Evolutionary conservation across 2,329 filamentous ascomycete species (phyloP), one percentile per base, ranked within the genome.

Genomic region (Claviceps humidiphila): DNA sequence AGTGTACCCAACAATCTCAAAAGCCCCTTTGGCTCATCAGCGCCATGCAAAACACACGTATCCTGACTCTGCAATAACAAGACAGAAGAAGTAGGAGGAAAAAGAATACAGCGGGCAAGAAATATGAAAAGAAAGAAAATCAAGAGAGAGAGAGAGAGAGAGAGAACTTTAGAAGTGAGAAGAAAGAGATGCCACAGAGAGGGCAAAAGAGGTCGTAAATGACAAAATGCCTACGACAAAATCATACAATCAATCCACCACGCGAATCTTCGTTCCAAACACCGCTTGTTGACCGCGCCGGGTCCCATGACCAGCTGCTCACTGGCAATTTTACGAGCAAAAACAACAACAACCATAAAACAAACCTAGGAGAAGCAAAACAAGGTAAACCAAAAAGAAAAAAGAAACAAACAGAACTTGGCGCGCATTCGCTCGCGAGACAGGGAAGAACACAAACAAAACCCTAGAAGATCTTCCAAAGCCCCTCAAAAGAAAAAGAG

Each of bases 391-490:
- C 4, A 9, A 26, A 2, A n/a, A 8, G 2, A 26, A 30, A 2
- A n/a, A 45, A 13, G 26, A 16, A 44, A 26, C 16, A 45, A 30
- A 26, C n/a, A 46, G 13, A 46, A n/a, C 11, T 4, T 22, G 34
- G 41, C 51, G 26, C 45, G 39, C 17, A 9, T 42, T 53, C 45
- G 48, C 48, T 51, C 48, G 20, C 39, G 30, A 44, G 22, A 44
- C 22, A 17, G 16, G 6, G 17, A 52, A 48, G 26, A 43, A 43
- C 46, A 11, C 7, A 20, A 17, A 16, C 24, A 44, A 8, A 50
- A 22, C n/a, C 2, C 22, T 20, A 0, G 3, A 6, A 5, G 9
- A 0, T 34, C 30, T 34, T 34, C 9, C 30, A 34, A 34, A 11
- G 30, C 30, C 4, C 3, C 9, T 4, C 9, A 8, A 14, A 22